phyloP scores from a whole-genome alignment of 2,329 filamentous ascomycete species.

The Neophaeococcomyces aloes region DNA sequence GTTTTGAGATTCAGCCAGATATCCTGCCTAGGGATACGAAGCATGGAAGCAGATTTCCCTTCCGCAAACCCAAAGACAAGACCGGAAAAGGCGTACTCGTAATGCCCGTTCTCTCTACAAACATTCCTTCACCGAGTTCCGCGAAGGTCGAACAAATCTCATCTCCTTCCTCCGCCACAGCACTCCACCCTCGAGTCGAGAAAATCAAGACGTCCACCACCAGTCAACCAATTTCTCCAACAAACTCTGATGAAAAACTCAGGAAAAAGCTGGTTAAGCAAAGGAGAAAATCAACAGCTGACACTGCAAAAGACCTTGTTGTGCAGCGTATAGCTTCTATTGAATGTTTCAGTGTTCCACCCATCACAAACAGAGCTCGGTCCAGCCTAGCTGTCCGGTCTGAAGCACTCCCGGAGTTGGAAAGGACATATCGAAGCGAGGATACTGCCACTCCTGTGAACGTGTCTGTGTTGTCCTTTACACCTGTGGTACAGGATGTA shows the following conservation, averaged over 20 bases:
- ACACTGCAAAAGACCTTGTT: constrained; percentile 6
- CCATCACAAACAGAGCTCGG: constrained; percentile 11
- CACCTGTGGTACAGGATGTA: constrained; percentile 10
- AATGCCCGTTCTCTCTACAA: neutral
- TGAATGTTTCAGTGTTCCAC: constrained; percentile 13
- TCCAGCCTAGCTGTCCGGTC: constrained; percentile 19
- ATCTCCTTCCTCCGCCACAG: neutral
- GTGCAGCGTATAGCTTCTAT: constrained; percentile 15
- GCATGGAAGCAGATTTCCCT: neutral
- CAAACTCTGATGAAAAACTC: constrained; percentile 14
- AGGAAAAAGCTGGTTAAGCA: constrained; percentile 19
- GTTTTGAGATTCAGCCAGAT: neutral
- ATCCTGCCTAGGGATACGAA: neutral
- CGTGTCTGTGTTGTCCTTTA: constrained; percentile 11
- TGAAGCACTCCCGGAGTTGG: constrained; percentile 19
- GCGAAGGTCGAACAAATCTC: neutral
- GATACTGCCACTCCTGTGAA: constrained; percentile 9
- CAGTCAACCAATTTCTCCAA: neutral
- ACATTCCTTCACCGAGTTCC: neutral
- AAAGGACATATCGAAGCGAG: constrained; percentile 14
- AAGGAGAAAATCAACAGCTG: constrained; percentile 3
- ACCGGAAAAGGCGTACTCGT: neutral
- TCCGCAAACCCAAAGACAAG: neutral
- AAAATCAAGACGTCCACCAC: neutral
- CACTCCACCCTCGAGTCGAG: constrained; percentile 9